Evolutionary conservation across 1,139 yeast species (phyloP).

Genomic region (Zygoascus meyerae): DNA sequence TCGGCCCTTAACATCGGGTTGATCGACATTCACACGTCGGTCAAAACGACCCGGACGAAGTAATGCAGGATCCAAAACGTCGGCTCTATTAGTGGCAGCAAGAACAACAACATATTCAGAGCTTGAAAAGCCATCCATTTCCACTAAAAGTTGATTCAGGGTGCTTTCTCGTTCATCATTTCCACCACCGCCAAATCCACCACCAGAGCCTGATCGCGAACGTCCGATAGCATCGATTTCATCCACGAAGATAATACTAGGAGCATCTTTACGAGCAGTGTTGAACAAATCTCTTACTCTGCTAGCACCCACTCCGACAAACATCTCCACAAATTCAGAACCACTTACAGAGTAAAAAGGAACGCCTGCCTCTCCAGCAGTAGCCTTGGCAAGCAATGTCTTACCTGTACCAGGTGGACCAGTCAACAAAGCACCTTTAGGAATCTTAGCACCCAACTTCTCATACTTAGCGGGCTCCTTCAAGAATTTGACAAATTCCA

Average conservation of each 20-base stretch:
- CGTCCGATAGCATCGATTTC: slow-evolving; percentile 98
- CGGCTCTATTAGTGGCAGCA: slow-evolving; percentile 96
- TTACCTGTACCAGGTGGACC: slow-evolving; percentile 99
- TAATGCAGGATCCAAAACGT: slow-evolving; percentile 84
- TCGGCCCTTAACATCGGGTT: slow-evolving; percentile 90
- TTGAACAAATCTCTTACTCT: slow-evolving; percentile 92
- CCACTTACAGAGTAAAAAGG: slow-evolving; percentile 95
- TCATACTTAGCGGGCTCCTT: slow-evolving; percentile 90
- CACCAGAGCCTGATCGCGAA: slow-evolving; percentile 70
- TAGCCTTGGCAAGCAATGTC: slow-evolving; percentile 90
- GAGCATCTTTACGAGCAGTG: slow-evolving; percentile 90
- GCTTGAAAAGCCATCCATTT: slow-evolving; percentile 93
- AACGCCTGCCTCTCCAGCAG: slow-evolving; percentile 98
- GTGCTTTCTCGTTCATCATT: slow-evolving; percentile 97
- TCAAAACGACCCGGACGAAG: slow-evolving; percentile 97
- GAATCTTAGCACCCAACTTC: slow-evolving; percentile 89
- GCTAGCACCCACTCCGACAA: slow-evolving; percentile 97
- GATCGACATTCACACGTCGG: slow-evolving; percentile 83
- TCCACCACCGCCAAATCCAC: slow-evolving; percentile 77
- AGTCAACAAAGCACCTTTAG: slow-evolving; percentile 93
- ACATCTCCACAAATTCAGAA: slow-evolving; percentile 98
- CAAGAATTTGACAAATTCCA: slow-evolving; percentile 93
- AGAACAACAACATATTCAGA: slow-evolving; percentile 90
- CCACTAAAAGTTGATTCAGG: slow-evolving; percentile 87
- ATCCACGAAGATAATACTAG: slow-evolving; percentile 89